Conservation (phyloP, 768 basidiomycete species). For the Rhodotorula sphaerocarpa region DNA sequence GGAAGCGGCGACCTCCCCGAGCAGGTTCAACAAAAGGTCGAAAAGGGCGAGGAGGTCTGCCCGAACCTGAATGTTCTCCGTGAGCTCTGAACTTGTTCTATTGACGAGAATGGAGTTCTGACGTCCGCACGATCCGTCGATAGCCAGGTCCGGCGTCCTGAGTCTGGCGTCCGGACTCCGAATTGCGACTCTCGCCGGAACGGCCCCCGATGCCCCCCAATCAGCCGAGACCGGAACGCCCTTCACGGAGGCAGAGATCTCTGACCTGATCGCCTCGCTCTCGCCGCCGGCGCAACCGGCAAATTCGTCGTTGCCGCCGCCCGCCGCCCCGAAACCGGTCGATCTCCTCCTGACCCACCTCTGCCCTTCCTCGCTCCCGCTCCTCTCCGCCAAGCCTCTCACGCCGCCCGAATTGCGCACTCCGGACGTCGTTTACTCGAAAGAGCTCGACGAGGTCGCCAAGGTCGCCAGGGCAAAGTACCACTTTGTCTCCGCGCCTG, state of each 20-base stretch:
- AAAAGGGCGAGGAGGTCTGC: slow-evolving; percentile 67
- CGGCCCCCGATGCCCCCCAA: slow-evolving; percentile 58
- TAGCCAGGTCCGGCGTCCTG: slow-evolving; percentile 14
- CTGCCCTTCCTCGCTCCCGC: slow-evolving; percentile 62
- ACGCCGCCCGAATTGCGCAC: slow-evolving; percentile 44
- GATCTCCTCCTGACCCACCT: slow-evolving; percentile 75
- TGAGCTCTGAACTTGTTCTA: slow-evolving; percentile 46
- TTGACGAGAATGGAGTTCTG: not conserved
- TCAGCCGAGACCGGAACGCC: not conserved
- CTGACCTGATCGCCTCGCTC: slow-evolving; percentile 35
- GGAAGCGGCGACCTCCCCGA: slow-evolving; percentile 68
- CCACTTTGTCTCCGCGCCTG: slow-evolving; percentile 64
- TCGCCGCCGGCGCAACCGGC: slow-evolving; percentile 57
- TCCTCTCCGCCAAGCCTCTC: slow-evolving; percentile 54
- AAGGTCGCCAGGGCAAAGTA: slow-evolving; percentile 61
- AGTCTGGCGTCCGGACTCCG: slow-evolving; percentile 37
- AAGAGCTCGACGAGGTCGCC: slow-evolving; percentile 60
- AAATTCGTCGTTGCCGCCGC: slow-evolving; percentile 56
- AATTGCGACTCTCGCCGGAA: slow-evolving; percentile 52
- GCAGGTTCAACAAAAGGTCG: slow-evolving; percentile 64
- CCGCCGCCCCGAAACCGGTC: slow-evolving; percentile 55
- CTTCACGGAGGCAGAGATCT: slow-evolving; percentile 21
- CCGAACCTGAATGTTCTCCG: slow-evolving; percentile 77
- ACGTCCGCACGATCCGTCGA: not conserved
- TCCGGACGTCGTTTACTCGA: slow-evolving; percentile 44